These are phyloP conservation scores for Eimeria mitis DNA, from an alignment of 169 alveolate species.

Conservation along the genomic window DNA sequence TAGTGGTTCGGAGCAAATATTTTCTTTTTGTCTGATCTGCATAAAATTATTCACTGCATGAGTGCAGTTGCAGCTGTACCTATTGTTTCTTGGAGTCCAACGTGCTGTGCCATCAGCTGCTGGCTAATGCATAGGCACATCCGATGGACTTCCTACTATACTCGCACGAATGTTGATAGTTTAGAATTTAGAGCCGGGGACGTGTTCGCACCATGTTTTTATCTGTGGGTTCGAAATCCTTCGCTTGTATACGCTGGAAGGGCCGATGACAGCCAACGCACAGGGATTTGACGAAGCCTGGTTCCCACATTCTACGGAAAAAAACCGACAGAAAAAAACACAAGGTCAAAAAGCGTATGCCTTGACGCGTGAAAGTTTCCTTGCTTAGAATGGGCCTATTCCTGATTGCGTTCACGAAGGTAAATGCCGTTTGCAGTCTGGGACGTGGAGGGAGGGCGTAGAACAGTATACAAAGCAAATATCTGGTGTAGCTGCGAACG, in stretches of 20 bases:
- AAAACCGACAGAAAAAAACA: not conserved
- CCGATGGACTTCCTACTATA: not conserved
- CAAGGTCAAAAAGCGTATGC: not conserved
- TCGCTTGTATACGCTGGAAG: conserved; percentile 39
- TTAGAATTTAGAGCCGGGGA: not conserved
- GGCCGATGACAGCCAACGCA: conserved; percentile 43
- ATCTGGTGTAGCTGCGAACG: not conserved
- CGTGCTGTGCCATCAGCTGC: not conserved
- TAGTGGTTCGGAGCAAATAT: not conserved
- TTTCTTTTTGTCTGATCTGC: not conserved
- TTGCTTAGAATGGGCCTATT: not conserved
- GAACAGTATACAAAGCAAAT: not conserved
- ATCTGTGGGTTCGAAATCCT: conserved; percentile 16
- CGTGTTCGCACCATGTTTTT: conserved; percentile 27
- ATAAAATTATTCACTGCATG: not conserved
- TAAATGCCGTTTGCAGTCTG: not conserved
- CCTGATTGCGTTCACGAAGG: not conserved
- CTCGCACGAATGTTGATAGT: not conserved
- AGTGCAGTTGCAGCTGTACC: not conserved
- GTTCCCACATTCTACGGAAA: not conserved
- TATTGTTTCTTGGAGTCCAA: not conserved
- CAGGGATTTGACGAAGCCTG: not conserved
- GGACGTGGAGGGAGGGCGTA: not conserved
- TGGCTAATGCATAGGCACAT: not conserved
- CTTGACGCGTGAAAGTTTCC: not conserved